Conservation (phyloP, 495 filamentous ascomycete species). For the Hypoxylon intermedium region DNA sequence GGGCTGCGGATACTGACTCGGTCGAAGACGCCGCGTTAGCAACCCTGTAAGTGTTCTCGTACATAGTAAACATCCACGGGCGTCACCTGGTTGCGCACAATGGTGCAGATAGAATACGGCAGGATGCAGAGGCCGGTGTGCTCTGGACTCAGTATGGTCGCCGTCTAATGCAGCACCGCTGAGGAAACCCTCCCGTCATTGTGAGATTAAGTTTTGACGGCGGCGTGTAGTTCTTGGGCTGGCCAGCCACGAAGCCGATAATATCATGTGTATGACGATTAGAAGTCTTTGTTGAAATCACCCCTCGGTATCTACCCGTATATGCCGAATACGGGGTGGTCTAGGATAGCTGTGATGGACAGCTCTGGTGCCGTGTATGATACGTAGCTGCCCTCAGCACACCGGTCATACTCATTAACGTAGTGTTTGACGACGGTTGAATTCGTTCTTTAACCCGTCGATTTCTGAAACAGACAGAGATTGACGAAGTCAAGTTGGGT, state of each 20-base stretch:
- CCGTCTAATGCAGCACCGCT: background rate
- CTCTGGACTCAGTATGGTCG: background rate
- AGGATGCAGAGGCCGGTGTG: too few relatives aligned
- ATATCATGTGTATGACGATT: slow-evolving; percentile 17
- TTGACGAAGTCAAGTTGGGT: background rate
- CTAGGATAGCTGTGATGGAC: too few relatives aligned
- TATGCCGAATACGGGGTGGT: background rate
- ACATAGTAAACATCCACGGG: too few relatives aligned
- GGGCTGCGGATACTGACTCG: slow-evolving; percentile 3
- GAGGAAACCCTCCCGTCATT: slow-evolving; percentile 2
- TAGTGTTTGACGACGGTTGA: too few relatives aligned
- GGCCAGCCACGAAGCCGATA: slow-evolving; percentile 6
- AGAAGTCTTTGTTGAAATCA: background rate
- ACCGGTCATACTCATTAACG: too few relatives aligned
- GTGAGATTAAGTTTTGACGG: slow-evolving; percentile 14
- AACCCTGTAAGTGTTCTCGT: too few relatives aligned
- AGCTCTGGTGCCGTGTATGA: too few relatives aligned
- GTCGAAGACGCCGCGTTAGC: background rate
- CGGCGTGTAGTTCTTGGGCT: background rate
- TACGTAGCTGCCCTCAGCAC: background rate
- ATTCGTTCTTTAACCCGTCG: too few relatives aligned
- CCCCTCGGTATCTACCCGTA: background rate
- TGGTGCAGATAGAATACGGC: too few relatives aligned
- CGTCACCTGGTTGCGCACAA: too few relatives aligned
- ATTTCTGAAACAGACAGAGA: background rate